Percentiles rank a stretch among this genome's conserved stretches.
These are phyloP conservation scores for Agrostemma githago DNA, from an alignment of 148 eudicot species.

Conservation along the genomic window DNA sequence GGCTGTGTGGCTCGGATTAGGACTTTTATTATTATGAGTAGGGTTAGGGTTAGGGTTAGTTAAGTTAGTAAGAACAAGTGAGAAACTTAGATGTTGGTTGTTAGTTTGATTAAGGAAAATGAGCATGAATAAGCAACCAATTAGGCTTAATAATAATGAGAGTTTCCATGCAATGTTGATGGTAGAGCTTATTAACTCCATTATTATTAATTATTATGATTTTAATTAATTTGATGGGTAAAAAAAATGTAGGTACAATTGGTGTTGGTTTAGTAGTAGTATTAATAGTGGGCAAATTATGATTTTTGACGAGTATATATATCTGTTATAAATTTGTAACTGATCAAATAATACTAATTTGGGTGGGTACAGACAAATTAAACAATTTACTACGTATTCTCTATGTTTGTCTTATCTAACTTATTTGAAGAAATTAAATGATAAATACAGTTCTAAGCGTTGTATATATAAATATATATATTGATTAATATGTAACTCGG, in stretches of 20 bases:
- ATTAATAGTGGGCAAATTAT: background rate
- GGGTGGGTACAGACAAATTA: too few species aligned
- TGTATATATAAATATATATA: too few species aligned
- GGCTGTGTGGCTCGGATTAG: too few species aligned
- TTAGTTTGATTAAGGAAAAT: constrained; percentile 16
- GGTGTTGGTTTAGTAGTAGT: constrained; percentile 11
- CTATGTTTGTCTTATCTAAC: too few species aligned
- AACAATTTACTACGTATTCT: too few species aligned
- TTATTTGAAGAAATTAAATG: too few species aligned
- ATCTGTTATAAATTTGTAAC: too few species aligned
- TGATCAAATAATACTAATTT: too few species aligned
- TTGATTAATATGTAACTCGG: too few species aligned
- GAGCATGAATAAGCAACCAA: constrained; percentile 17
- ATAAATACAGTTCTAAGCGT: too few species aligned
- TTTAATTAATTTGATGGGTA: background rate
- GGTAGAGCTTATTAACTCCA: constrained; percentile 13
- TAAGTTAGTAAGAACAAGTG: background rate
- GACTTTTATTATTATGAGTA: background rate
- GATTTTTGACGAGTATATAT: background rate
- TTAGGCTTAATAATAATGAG: background rate
- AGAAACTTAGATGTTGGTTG: constrained; percentile 2
- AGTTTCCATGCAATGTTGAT: constrained; percentile 13
- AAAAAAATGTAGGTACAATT: background rate
- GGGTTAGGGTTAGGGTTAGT: background rate
- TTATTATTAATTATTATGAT: background rate